A percentile compares a stretch with the other conserved stretches of the same genome.
Conservation (phyloP, 108 stramenopile species). For the Schizochytrium sp. region DNA sequence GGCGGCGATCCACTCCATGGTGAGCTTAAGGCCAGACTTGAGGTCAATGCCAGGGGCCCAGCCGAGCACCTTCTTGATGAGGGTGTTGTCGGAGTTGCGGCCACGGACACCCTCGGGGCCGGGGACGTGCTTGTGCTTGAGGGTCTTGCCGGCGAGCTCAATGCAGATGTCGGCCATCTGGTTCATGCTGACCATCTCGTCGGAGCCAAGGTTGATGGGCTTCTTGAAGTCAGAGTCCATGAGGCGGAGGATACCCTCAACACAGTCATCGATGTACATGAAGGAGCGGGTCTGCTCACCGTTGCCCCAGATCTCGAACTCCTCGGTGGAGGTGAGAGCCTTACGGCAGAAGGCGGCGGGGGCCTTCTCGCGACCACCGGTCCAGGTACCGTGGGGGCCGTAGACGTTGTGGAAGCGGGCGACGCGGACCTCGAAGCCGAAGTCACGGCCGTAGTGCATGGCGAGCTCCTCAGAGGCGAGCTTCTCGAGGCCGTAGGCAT, state of each 20-base stretch:
- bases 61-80: constrained; percentile 91
- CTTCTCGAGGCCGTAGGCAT: constrained; percentile 99
- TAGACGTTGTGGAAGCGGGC: constrained; percentile 97
- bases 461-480: constrained; percentile 99
- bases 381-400: constrained; percentile 97
- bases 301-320: constrained; percentile 94
- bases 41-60: constrained; percentile 94
- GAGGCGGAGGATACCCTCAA: constrained; percentile 93
- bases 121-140: constrained; percentile 97
- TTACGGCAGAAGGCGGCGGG: constrained; percentile 99
- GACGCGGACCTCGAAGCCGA: constrained; percentile 87
- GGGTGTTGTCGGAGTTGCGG: constrained; percentile 95
- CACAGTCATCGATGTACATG: constrained; percentile 98
- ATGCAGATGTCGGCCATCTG: constrained; percentile 93
- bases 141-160: constrained; percentile 85
- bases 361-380: constrained; percentile 98
- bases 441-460: constrained; percentile 95
- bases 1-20: constrained; percentile 96
- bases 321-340: constrained; percentile 87
- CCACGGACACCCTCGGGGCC: constrained; percentile 99
- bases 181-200: constrained; percentile 97
- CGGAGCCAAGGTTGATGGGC: constrained; percentile 94
- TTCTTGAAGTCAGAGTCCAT: constrained; percentile 91
- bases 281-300: constrained; percentile 98
- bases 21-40: constrained; percentile 86